Evolutionary conservation across 2,329 filamentous ascomycete species (phyloP).

Genomic region (Lasiodiplodia sp.): DNA sequence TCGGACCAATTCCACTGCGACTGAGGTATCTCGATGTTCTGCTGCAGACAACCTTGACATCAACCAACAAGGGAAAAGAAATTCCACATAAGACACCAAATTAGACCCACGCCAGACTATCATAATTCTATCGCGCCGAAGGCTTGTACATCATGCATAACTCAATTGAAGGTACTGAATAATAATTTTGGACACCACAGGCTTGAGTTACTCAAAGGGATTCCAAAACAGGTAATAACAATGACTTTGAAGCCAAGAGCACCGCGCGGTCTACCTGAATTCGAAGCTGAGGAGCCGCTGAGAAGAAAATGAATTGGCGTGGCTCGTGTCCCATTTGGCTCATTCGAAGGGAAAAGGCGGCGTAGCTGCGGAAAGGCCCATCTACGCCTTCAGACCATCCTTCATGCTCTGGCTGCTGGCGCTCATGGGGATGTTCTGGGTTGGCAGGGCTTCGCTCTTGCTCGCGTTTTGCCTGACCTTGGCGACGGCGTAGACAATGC

Average conservation of each 20-base stretch:
- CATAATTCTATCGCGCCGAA: constrained; percentile 12
- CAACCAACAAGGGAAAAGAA: background rate
- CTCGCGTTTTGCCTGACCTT: constrained; percentile 81
- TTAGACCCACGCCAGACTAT: constrained; percentile 15
- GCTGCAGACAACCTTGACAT: constrained; percentile 1
- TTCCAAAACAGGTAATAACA: background rate
- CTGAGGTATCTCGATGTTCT: constrained; percentile 15
- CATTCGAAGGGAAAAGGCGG: constrained; percentile 14
- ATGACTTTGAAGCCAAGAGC: constrained; percentile 9
- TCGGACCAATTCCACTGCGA: background rate
- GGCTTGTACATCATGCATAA: constrained; percentile 24
- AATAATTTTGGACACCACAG: constrained; percentile 9
- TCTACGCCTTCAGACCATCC: constrained; percentile 73
- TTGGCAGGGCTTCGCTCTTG: constrained; percentile 69
- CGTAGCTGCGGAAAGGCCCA: background rate
- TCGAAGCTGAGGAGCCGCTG: background rate
- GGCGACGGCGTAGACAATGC: constrained; percentile 86
- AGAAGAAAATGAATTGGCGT: constrained; percentile 1
- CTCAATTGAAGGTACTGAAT: background rate
- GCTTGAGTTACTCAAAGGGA: background rate
- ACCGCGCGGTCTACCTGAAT: background rate
- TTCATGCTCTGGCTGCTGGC: constrained; percentile 90
- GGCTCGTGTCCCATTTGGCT: constrained; percentile 10
- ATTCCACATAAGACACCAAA: constrained; percentile 12
- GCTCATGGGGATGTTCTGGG: constrained; percentile 74